A percentile compares a stretch with the other conserved stretches of the same genome.
Evolutionary conservation across 2,329 filamentous ascomycete species (phyloP).

Genomic region (Aspergillus arachidicola): DNA sequence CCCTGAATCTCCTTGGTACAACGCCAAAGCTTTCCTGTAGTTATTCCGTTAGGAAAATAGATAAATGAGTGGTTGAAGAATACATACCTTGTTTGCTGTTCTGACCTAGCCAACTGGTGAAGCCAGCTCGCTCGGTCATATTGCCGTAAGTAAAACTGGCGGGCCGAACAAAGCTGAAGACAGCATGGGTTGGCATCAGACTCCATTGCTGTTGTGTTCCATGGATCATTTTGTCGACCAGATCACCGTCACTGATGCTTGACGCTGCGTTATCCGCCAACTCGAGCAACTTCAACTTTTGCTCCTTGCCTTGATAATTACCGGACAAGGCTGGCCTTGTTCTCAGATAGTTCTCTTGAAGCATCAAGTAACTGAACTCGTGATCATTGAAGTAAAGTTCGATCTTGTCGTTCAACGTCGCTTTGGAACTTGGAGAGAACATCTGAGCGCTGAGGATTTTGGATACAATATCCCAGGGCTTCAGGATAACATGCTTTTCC

Average conservation of each 20-base stretch:
- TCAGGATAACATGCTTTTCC: conserved; percentile 96
- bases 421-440: conserved; percentile 79
- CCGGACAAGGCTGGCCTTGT: conserved; percentile 72
- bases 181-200: conserved; percentile 92
- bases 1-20: conserved; percentile 92
- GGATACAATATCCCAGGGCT: conserved; percentile 96
- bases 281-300: conserved; percentile 80
- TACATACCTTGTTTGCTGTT: conserved; percentile 79
- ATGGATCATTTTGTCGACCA: conserved; percentile 98
- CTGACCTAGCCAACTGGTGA: conserved; percentile 92
- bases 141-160: conserved; percentile 84
- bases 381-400: conserved; percentile 99
- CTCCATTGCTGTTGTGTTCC: conserved; percentile 98
- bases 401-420: conserved; percentile 94
- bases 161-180: conserved; percentile 92
- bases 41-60: conserved; percentile 8
- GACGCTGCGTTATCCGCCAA: conserved; percentile 84
- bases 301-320: conserved; percentile 66
- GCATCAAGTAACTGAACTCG: conserved; percentile 95
- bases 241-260: conserved; percentile 94
- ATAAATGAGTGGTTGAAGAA: neutral
- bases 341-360: conserved; percentile 95
- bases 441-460: conserved; percentile 88
- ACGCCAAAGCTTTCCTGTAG: conserved; percentile 65
- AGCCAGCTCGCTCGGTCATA: conserved; percentile 69